Evolutionary conservation across 2,329 filamentous ascomycete species (phyloP), one percentile per base, ranked within the genome.

Genomic region (Aspergillus sp.): DNA sequence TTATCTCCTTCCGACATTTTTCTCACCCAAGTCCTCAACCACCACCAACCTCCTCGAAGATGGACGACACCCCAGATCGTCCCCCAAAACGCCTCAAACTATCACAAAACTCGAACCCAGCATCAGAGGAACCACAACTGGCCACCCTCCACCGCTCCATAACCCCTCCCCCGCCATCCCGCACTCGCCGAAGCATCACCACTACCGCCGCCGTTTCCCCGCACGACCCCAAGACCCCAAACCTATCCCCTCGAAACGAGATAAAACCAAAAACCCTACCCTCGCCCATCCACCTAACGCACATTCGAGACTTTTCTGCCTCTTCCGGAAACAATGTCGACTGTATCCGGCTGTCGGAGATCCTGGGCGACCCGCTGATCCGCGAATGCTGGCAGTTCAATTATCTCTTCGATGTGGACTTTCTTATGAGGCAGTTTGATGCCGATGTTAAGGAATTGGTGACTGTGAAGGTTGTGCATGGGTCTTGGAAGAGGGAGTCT

Each of bases 351-450:
- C 79, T 95, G 9, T 77, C 79, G 4, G 89, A 92, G 61, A 82
- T 96, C 6, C 81, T 96, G 1, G 87, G 90, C 0, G 87, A 93
- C 72, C 90, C 91, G 0, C 80, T 92, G 64, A 91, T 95, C 58
- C 83, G 84, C 45, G 83, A 85, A 72, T 83, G 82, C 60, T 86
- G 84, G 83, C 79, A 84, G 49, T 86, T 86, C 68, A 85, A 86
- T 62, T 85, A 82, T 65, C 74, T 83, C 8, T 82, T 84, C 67
- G 80, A 85, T 69, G 71, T 89, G 25, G 83, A 87, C 59, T 89
- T 87, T 71, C 69, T 89, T 0, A 86, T 89, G 84, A 69, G 71
- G 22, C 79, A 83, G n/a, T 83, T 89, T 61, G 86, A 89, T 65
- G 69, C 77, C 17, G 86, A 89, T 76, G 80, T 86, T 3, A 80